phyloP scores from a whole-genome alignment of 192 early-diverging fungal species.

The Lobosporangium transversale region DNA sequence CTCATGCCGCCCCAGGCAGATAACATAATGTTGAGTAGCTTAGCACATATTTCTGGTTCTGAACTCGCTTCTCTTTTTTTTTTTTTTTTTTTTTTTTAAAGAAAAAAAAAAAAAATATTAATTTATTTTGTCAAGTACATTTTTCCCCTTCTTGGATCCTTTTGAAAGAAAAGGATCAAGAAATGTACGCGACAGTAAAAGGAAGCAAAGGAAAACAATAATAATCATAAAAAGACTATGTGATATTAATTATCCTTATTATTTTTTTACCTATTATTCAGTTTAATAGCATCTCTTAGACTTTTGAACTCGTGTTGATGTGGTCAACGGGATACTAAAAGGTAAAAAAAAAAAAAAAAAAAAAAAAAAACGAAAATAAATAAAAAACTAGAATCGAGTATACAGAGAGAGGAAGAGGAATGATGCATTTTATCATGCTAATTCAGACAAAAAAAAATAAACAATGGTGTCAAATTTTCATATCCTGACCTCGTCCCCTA shows the following conservation, averaged over 20 bases:
- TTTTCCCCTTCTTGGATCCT: too few relatives aligned
- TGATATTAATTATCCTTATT: too few relatives aligned
- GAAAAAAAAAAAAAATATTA: background rate
- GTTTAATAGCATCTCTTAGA: too few relatives aligned
- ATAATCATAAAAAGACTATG: too few relatives aligned
- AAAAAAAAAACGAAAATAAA: background rate
- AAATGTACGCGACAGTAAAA: too few relatives aligned
- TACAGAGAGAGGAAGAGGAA: background rate
- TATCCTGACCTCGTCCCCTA: slow-evolving; percentile 27
- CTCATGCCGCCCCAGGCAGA: slow-evolving; percentile 27
- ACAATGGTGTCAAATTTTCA: slow-evolving; percentile 21
- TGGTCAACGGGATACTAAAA: too few relatives aligned
- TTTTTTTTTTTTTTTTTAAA: background rate
- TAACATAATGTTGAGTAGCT: slow-evolving; percentile 17
- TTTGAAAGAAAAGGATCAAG: too few relatives aligned
- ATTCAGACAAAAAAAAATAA: slow-evolving; percentile 21
- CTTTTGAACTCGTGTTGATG: too few relatives aligned
- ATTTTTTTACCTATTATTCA: too few relatives aligned
- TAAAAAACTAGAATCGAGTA: too few relatives aligned
- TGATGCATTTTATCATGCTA: slow-evolving; percentile 26
- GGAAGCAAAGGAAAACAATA: too few relatives aligned
- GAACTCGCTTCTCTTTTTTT: slow-evolving; percentile 16
- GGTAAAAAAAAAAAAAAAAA: background rate
- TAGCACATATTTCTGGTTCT: slow-evolving; percentile 29
- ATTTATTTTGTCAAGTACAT: too few relatives aligned